These are phyloP conservation scores for Orobanche coerulescens DNA, from an alignment of 257 asterid genomes.

Conservation along the genomic window DNA sequence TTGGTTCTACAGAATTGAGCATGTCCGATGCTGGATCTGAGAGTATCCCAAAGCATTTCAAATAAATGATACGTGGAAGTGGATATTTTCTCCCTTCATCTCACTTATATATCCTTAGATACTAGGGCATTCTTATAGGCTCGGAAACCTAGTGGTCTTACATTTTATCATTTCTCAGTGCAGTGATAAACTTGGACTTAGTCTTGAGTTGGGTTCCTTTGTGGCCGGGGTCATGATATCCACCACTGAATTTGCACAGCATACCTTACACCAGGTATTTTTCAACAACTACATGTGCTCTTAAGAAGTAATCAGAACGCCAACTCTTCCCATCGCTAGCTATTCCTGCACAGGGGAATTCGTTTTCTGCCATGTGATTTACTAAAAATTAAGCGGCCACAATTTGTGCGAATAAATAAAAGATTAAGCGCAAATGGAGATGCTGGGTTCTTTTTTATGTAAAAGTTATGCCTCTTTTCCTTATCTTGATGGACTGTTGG, in stretches of 20 bases:
- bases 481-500: neutral
- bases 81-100: constrained; percentile 2
- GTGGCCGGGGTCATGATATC: constrained; percentile 95
- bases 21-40: neutral
- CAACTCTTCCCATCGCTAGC: neutral
- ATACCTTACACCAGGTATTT: constrained; percentile 77
- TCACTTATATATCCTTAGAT: neutral
- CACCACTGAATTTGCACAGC: constrained; percentile 77
- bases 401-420: neutral
- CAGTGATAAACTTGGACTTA: constrained; percentile 95
- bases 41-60: neutral
- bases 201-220: constrained; percentile 93
- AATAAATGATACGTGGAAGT: neutral
- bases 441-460: neutral
- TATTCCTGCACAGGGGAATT: neutral
- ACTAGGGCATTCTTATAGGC: neutral
- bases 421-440: neutral
- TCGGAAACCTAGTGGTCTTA: constrained; percentile 10
- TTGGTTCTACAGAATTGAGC: neutral
- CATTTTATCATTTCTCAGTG: constrained; percentile 51
- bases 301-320: neutral
- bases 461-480: neutral
- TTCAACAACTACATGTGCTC: neutral
- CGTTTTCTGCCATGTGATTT: constrained; percentile 11
- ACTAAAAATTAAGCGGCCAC: neutral